Evolutionary conservation across 2,329 filamentous ascomycete genomes (phyloP).

Genomic region (Pseudocercospora fuligena): DNA sequence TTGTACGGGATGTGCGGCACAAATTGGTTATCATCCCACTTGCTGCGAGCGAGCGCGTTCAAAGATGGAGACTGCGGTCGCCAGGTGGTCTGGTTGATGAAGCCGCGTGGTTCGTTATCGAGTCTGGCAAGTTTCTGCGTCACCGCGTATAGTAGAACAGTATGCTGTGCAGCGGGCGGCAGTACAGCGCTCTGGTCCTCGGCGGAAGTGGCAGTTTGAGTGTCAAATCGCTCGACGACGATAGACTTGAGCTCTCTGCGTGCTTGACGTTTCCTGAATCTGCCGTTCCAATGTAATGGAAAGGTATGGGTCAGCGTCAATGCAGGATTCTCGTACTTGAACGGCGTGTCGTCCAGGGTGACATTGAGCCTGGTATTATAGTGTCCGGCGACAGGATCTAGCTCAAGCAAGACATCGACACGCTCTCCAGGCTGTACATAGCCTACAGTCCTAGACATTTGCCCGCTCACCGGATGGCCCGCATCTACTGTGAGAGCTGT

Average conservation of each 20-base stretch:
- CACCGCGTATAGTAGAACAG: slow-evolving; percentile 53
- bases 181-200: slow-evolving; percentile 29
- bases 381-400: neutral
- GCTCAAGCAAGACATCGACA: slow-evolving; percentile 43
- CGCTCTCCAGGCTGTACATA: slow-evolving; percentile 52
- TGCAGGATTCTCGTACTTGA: slow-evolving; percentile 53
- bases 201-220: slow-evolving; percentile 19
- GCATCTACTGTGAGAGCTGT: slow-evolving; percentile 50
- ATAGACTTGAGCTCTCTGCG: neutral
- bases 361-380: slow-evolving; percentile 14
- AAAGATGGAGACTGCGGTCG: slow-evolving; percentile 43
- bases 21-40: slow-evolving; percentile 54
- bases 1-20: slow-evolving; percentile 37
- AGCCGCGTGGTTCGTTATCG: slow-evolving; percentile 51
- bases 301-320: slow-evolving; percentile 47
- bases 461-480: slow-evolving; percentile 41
- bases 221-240: slow-evolving; percentile 17
- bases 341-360: slow-evolving; percentile 41
- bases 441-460: slow-evolving; percentile 43
- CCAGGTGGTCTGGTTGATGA: slow-evolving; percentile 56
- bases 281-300: slow-evolving; percentile 22
- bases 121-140: slow-evolving; percentile 51
- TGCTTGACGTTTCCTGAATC: neutral
- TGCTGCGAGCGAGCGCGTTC: slow-evolving; percentile 39
- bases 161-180: slow-evolving; percentile 44